phyloP scores from a whole-genome alignment of 208 protist genomes.

The Crithidia brevicula region DNA sequence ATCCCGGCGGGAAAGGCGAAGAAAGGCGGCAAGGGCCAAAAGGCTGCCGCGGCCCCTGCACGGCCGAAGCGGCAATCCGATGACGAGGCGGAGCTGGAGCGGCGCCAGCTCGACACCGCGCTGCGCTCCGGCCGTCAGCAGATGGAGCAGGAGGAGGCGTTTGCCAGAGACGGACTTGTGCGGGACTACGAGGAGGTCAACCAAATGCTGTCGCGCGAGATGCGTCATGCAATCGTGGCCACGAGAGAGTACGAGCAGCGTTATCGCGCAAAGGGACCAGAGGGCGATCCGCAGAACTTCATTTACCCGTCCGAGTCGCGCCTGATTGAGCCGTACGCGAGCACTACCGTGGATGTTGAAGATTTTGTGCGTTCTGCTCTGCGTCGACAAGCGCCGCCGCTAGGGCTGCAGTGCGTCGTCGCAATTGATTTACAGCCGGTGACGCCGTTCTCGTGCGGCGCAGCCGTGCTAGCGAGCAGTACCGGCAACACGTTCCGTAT shows the following conservation, averaged over 20 bases:
- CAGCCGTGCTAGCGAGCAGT: constrained; percentile 80
- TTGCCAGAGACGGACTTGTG: constrained; percentile 34
- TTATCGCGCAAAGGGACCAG: constrained; percentile 44
- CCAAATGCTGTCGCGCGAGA: constrained; percentile 59
- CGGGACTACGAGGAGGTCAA: constrained; percentile 72
- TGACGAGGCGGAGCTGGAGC: constrained; percentile 61
- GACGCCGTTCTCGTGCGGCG: constrained; percentile 63
- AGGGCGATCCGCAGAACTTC: constrained; percentile 44
- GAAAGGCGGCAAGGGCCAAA: constrained; percentile 52
- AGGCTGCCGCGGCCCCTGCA: constrained; percentile 25
- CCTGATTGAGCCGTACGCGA: constrained; percentile 78
- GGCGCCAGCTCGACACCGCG: constrained; percentile 55
- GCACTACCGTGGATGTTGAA: constrained; percentile 62
- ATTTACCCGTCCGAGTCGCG: constrained; percentile 63
- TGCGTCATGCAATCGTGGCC: constrained; percentile 53
- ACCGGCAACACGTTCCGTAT: constrained; percentile 78
- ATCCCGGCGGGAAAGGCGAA: constrained; percentile 55
- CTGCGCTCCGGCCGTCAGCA: constrained; percentile 47
- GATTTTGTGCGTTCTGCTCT: constrained; percentile 69
- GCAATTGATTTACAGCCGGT: constrained; percentile 84
- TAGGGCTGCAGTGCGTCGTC: constrained; percentile 78
- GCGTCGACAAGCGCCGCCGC: constrained; percentile 47
- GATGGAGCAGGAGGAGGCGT: constrained; percentile 66
- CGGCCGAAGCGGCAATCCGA: constrained; percentile 51
- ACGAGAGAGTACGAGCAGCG: constrained; percentile 71